Percentiles rank a stretch among this genome's conserved stretches.
phyloP scores from a whole-genome alignment of 1,139 yeast species.

The Pichia sp. region DNA sequence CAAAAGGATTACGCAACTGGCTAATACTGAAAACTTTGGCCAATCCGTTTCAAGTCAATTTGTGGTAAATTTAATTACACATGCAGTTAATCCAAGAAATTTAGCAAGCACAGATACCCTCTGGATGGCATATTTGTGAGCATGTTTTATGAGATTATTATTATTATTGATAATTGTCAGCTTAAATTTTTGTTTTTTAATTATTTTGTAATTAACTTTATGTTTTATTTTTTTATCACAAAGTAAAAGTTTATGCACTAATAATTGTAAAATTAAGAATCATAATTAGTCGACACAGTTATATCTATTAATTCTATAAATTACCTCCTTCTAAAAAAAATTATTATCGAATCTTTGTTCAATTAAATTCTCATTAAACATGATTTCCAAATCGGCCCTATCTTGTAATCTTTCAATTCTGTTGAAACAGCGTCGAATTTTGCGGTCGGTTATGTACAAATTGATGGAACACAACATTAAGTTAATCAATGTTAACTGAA shows the following conservation, averaged over 20 bases:
- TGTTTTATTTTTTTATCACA: not conserved
- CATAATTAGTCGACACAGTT: not conserved
- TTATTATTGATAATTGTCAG: not conserved
- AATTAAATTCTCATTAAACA: conserved; percentile 10
- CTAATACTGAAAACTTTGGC: conserved; percentile 60
- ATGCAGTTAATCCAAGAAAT: conserved; percentile 94
- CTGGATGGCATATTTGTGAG: conserved; percentile 89
- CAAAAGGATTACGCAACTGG: conserved; percentile 63
- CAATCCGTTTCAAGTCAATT: conserved; percentile 82
- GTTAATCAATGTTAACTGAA: conserved; percentile 18
- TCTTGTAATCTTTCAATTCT: conserved; percentile 21
- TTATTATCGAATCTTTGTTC: conserved; percentile 9
- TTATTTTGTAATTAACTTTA: conserved; percentile 1
- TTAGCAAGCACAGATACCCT: conserved; percentile 88
- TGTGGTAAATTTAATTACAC: conserved; percentile 84
- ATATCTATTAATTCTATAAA: not conserved
- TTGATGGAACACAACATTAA: conserved; percentile 22
- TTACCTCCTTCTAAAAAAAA: not conserved
- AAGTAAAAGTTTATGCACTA: not conserved
- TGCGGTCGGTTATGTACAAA: conserved; percentile 22
- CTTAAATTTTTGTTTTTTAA: conserved; percentile 2
- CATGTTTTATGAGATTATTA: not conserved
- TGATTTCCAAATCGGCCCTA: conserved; percentile 9
- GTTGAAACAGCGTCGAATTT: conserved; percentile 24
- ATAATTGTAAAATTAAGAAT: not conserved